Evolutionary conservation across 768 basidiomycete species (phyloP).

Genomic region (Inosperma sp.): DNA sequence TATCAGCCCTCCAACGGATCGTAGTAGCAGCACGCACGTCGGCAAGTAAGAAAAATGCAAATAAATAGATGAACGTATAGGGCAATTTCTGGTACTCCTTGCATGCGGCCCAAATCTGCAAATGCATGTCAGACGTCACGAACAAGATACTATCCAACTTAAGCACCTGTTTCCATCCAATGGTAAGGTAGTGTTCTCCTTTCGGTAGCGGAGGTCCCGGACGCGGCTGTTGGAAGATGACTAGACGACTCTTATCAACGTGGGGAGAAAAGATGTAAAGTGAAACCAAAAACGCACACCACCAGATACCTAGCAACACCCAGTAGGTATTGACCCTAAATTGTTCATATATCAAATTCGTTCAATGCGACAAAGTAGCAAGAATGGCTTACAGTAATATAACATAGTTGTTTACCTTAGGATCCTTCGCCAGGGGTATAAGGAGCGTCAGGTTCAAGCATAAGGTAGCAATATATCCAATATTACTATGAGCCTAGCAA

Average conservation of each 20-base stretch:
- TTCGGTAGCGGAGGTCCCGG: constrained; percentile 76
- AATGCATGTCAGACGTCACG: background rate
- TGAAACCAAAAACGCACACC: too few species aligned
- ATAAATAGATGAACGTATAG: constrained; percentile 76
- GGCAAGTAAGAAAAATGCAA: constrained; percentile 73
- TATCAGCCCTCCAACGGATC: background rate
- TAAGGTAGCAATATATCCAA: constrained; percentile 65
- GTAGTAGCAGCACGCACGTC: constrained; percentile 43
- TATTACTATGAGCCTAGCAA: constrained; percentile 77
- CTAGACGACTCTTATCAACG: too few species aligned
- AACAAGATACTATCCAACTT: background rate
- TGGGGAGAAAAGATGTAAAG: too few species aligned
- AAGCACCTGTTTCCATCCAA: constrained; percentile 83
- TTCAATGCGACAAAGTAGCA: background rate
- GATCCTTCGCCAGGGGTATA: constrained; percentile 53
- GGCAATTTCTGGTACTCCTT: constrained; percentile 76
- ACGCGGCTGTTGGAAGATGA: constrained; percentile 81
- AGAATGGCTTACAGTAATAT: constrained; percentile 52
- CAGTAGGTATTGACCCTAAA: constrained; percentile 66
- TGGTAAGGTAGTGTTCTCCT: constrained; percentile 69
- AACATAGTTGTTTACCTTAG: constrained; percentile 70
- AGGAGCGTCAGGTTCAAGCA: constrained; percentile 67
- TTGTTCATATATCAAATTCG: background rate
- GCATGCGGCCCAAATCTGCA: constrained; percentile 68
- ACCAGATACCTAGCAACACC: constrained; percentile 76